Evolutionary conservation across 805 yeast genomes (phyloP).

Genomic region (Pichia manshurica): DNA sequence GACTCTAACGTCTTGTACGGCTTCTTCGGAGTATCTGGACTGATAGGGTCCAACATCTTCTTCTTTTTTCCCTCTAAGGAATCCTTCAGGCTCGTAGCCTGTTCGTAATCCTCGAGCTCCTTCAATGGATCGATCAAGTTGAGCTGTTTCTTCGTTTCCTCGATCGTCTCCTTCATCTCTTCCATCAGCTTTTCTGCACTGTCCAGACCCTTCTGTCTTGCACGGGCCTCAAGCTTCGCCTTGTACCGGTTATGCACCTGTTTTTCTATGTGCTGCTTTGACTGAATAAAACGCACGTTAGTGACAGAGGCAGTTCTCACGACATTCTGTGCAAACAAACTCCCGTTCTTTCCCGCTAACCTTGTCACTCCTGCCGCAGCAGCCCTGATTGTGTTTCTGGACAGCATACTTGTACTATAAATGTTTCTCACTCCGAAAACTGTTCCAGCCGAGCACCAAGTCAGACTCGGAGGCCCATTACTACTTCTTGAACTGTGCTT

Average conservation of each 20-base stretch:
- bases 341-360: background rate
- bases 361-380: background rate
- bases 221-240: slow-evolving; percentile 36
- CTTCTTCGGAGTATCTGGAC: slow-evolving; percentile 28
- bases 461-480: too few species aligned
- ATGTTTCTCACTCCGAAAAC: too few species aligned
- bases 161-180: slow-evolving; percentile 57
- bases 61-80: slow-evolving; percentile 22
- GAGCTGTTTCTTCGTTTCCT: slow-evolving; percentile 47
- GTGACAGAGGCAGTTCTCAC: slow-evolving; percentile 21
- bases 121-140: slow-evolving; percentile 62
- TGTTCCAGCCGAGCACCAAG: too few species aligned
- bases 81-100: slow-evolving; percentile 18
- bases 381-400: background rate
- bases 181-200: slow-evolving; percentile 56
- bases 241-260: slow-evolving; percentile 36
- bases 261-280: slow-evolving; percentile 24
- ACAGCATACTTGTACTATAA: background rate
- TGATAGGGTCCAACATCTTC: slow-evolving; percentile 30
- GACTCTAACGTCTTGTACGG: slow-evolving; percentile 72
- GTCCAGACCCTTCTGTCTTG: slow-evolving; percentile 37
- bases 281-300: slow-evolving; percentile 26
- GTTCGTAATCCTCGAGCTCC: slow-evolving; percentile 50
- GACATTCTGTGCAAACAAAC: background rate
- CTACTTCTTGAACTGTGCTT: too few species aligned